Percentiles rank a stretch among this genome's conserved stretches.
These are phyloP conservation scores for Aspergillus heteromorphus DNA, from an alignment of 495 filamentous ascomycete genomes.

Conservation along the genomic window DNA sequence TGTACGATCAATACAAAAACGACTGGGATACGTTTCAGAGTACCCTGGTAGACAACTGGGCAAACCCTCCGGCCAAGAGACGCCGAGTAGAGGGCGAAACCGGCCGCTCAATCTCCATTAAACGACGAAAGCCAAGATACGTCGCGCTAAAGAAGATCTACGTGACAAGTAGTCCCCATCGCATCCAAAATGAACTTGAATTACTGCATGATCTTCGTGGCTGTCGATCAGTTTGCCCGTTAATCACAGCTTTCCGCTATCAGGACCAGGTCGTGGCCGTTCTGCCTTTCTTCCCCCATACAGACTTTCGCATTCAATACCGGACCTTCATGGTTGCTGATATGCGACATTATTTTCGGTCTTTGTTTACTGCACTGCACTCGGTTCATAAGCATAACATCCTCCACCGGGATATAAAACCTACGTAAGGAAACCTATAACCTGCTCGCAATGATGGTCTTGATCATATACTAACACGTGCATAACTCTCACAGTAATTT, in stretches of 20 bases:
- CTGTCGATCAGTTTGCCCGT: conserved; percentile 78
- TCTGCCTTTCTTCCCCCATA: conserved; percentile 90
- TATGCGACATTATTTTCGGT: conserved; percentile 83
- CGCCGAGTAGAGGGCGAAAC: conserved; percentile 32
- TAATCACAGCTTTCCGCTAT: conserved; percentile 92
- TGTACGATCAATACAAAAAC: conserved; percentile 77
- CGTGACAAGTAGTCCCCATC: conserved; percentile 85
- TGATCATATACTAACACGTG: conserved; percentile 12
- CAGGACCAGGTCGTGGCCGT: conserved; percentile 94
- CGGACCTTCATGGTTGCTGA: conserved; percentile 77
- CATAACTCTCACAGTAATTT: conserved; percentile 60
- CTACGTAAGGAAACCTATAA: conserved; percentile 53
- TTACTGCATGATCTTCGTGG: conserved; percentile 85
- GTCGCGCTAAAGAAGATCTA: conserved; percentile 99
- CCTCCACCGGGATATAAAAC: conserved; percentile 96
- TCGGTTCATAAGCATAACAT: conserved; percentile 80
- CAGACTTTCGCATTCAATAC: conserved; percentile 95
- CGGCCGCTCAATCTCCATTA: conserved; percentile 19
- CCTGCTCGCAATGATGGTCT: background rate
- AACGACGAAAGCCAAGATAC: conserved; percentile 54
- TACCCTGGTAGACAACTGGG: conserved; percentile 56
- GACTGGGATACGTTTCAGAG: conserved; percentile 69
- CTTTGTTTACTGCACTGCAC: conserved; percentile 76
- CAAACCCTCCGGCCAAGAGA: conserved; percentile 53
- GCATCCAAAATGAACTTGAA: conserved; percentile 96